Percentiles rank a stretch among this genome's conserved stretches.
phyloP scores from a whole-genome alignment of 2,329 filamentous ascomycete genomes.

The Cytospora chrysosperma region DNA sequence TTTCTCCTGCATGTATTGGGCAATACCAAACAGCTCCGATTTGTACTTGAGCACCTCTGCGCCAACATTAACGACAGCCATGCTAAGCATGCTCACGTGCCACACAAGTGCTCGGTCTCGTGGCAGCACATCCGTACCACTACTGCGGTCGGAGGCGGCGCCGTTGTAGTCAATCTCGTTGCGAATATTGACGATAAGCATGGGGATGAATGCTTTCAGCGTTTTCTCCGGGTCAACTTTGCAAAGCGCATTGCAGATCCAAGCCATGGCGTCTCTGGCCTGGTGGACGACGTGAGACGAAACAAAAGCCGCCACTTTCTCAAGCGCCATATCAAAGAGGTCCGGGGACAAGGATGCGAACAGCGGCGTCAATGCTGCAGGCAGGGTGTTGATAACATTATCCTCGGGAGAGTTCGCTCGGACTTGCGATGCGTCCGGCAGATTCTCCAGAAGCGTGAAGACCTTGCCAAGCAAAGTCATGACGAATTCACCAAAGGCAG shows the following conservation, averaged over 20 bases:
- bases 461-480: conserved; percentile 88
- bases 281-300: conserved; percentile 95
- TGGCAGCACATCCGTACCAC: conserved; percentile 88
- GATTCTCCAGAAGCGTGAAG: conserved; percentile 91
- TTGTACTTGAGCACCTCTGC: conserved; percentile 86
- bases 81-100: conserved; percentile 91
- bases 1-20: conserved; percentile 93
- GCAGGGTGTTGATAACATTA: conserved; percentile 92
- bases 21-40: conserved; percentile 84
- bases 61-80: conserved; percentile 96
- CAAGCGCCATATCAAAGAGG: conserved; percentile 85
- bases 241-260: conserved; percentile 94
- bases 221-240: conserved; percentile 95
- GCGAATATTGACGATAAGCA: conserved; percentile 86
- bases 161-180: conserved; percentile 97
- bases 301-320: conserved; percentile 90
- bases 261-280: conserved; percentile 95
- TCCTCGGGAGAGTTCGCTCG: conserved; percentile 92
- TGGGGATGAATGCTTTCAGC: conserved; percentile 83
- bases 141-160: conserved; percentile 90
- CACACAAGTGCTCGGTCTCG: conserved; percentile 91
- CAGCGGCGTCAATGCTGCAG: conserved; percentile 85
- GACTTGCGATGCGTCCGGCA: conserved; percentile 85
- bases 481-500: conserved; percentile 89
- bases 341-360: conserved; percentile 90